phyloP scores from a whole-genome alignment of 1,284 basidiomycete genomes.

The Naganishia sp. region DNA sequence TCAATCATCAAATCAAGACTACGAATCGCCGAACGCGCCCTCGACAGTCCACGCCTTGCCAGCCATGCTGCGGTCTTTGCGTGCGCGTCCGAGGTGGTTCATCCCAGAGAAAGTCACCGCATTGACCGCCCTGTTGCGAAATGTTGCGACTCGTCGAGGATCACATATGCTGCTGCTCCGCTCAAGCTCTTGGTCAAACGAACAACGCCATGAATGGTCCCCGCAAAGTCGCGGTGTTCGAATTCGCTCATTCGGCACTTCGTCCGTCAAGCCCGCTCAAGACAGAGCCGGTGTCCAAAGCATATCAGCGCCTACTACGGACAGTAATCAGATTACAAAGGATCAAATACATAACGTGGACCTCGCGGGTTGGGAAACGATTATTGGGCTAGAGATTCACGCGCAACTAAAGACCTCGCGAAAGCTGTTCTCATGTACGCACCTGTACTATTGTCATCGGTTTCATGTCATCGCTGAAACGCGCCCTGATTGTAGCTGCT shows the following conservation, averaged over 20 bases:
- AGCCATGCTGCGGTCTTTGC: no score
- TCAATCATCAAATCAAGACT: no score
- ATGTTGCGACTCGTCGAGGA: no score
- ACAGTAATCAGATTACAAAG: no score
- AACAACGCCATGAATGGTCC: neutral
- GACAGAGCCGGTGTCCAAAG: neutral
- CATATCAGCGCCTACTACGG: neutral
- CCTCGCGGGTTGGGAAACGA: constrained; percentile 68
- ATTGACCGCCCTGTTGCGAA: no score
- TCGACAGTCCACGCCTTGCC: no score
- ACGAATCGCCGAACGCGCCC: no score
- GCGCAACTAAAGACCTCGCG: constrained; percentile 83
- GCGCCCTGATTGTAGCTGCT: constrained; percentile 34
- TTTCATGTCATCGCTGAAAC: constrained; percentile 8
- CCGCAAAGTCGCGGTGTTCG: neutral
- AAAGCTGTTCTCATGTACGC: constrained; percentile 87
- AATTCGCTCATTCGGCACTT: neutral
- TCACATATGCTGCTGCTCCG: no score
- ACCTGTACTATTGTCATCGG: constrained; percentile 13
- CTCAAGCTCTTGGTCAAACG: no score
- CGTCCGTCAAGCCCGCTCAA: neutral
- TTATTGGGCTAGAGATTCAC: constrained; percentile 94
- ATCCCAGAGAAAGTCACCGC: no score
- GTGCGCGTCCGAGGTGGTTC: no score
- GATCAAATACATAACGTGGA: constrained; percentile 11